Evolutionary conservation across 305 asterid genomes (phyloP).

Genomic region (Rubia peregrina): DNA sequence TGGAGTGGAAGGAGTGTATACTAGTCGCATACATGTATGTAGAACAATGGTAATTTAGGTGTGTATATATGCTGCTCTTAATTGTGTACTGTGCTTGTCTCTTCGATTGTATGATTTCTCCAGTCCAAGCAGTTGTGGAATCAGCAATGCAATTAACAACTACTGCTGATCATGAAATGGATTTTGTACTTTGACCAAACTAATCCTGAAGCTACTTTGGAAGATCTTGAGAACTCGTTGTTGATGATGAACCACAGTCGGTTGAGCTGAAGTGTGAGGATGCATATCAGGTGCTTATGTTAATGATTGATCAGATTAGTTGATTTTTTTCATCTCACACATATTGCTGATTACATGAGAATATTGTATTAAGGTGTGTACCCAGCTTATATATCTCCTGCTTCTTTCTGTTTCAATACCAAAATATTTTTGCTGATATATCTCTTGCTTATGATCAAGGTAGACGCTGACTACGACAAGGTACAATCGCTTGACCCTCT

Average conservation of each 20-base stretch:
- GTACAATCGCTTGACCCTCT: too few species aligned
- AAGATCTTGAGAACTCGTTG: too few species aligned
- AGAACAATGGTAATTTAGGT: background rate
- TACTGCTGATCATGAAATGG: too few species aligned
- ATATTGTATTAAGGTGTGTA: background rate
- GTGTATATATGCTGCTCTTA: background rate
- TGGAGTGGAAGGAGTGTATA: background rate
- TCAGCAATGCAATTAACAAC: too few species aligned
- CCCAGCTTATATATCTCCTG: background rate
- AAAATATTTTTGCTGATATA: slow-evolving; percentile 15
- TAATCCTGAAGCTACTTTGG: too few species aligned
- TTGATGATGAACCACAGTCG: too few species aligned
- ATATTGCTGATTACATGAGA: background rate
- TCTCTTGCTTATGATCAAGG: too few species aligned
- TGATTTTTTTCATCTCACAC: background rate
- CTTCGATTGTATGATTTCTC: background rate
- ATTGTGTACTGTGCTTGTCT: background rate
- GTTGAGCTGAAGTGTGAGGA: too few species aligned
- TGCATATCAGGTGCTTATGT: too few species aligned
- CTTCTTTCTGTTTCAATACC: slow-evolving; percentile 54
- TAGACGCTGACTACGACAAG: too few species aligned
- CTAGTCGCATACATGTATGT: background rate
- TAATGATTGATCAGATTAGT: slow-evolving; percentile 16
- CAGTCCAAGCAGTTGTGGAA: background rate
- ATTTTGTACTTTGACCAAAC: too few species aligned